Evolutionary conservation across 768 basidiomycete genomes (phyloP).

Genomic region (Ramaria sp.): DNA sequence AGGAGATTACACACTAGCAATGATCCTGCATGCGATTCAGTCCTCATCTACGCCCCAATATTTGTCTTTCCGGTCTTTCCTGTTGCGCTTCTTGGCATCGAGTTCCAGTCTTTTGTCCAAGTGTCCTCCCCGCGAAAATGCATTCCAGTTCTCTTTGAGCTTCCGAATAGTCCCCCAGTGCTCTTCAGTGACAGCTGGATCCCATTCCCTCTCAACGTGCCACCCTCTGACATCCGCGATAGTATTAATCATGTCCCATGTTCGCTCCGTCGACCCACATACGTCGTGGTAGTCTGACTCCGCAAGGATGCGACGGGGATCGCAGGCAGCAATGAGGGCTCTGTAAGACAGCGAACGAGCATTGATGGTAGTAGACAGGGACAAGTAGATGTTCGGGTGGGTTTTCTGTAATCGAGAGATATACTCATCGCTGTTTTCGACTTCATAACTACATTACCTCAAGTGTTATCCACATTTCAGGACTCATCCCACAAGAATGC

Average conservation of each 20-base stretch:
- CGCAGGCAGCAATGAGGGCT: constrained; percentile 53
- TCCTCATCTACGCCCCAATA: background rate
- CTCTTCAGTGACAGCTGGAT: constrained; percentile 18
- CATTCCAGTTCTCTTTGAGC: constrained; percentile 62
- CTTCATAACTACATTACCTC: constrained; percentile 40
- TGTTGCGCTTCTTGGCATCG: background rate
- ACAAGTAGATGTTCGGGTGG: constrained; percentile 74
- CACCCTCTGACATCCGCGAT: constrained; percentile 73
- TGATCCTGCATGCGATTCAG: background rate
- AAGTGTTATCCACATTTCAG: constrained; percentile 61
- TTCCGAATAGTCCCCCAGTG: constrained; percentile 57
- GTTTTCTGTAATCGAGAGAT: constrained; percentile 33
- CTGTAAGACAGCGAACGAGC: constrained; percentile 53
- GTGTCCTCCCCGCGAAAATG: constrained; percentile 45
- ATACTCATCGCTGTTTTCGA: background rate
- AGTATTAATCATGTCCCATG: constrained; percentile 68
- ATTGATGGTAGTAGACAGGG: constrained; percentile 82
- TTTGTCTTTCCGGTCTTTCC: constrained; percentile 1
- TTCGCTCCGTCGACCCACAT: constrained; percentile 41
- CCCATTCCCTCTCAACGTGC: constrained; percentile 57
- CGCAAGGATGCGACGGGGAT: constrained; percentile 59
- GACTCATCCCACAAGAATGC: constrained; percentile 82
- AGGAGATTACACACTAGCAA: no score
- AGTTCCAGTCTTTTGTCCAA: background rate
- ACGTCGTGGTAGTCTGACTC: constrained; percentile 81